These are phyloP conservation scores for Ochromonas danica DNA, from an alignment of 108 stramenopile genomes.

Conservation along the genomic window DNA sequence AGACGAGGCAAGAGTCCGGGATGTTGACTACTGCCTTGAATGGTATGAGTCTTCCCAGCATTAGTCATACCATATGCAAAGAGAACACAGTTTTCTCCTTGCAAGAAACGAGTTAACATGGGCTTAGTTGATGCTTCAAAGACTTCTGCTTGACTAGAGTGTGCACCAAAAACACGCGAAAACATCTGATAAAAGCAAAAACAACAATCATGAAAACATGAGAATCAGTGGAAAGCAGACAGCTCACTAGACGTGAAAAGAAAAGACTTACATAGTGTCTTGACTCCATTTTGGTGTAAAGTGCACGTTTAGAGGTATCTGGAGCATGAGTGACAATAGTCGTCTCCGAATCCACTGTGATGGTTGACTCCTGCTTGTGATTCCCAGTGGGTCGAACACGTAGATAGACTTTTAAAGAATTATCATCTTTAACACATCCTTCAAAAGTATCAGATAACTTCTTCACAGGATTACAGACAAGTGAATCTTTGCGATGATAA, in stretches of 20 bases:
- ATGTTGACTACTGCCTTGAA: slow-evolving; percentile 68
- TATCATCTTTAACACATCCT: slow-evolving; percentile 2
- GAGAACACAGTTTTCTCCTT: slow-evolving; percentile 61
- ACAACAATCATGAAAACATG: too few relatives aligned
- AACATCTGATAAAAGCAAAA: neutral
- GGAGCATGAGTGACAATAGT: slow-evolving; percentile 22
- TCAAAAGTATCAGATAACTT: slow-evolving; percentile 2
- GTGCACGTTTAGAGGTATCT: slow-evolving; percentile 22
- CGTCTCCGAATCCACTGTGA: neutral
- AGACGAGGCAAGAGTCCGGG: slow-evolving; percentile 51
- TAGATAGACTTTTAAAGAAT: slow-evolving; percentile 24
- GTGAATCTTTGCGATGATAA: too few relatives aligned
- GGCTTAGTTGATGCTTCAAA: neutral
- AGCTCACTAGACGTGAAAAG: neutral
- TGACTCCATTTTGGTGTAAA: slow-evolving; percentile 19
- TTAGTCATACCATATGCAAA: slow-evolving; percentile 98
- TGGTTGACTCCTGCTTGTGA: slow-evolving; percentile 3
- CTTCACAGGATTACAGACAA: too few relatives aligned
- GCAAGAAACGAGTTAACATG: neutral
- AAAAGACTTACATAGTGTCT: slow-evolving; percentile 25
- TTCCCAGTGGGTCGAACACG: slow-evolving; percentile 18
- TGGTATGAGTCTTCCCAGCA: slow-evolving; percentile 95
- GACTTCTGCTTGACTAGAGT: neutral
- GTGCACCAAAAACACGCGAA: slow-evolving; percentile 4
- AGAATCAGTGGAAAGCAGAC: neutral